Conservation (phyloP, 805 yeast genomes). For the Dipodascus albidus region DNA sequence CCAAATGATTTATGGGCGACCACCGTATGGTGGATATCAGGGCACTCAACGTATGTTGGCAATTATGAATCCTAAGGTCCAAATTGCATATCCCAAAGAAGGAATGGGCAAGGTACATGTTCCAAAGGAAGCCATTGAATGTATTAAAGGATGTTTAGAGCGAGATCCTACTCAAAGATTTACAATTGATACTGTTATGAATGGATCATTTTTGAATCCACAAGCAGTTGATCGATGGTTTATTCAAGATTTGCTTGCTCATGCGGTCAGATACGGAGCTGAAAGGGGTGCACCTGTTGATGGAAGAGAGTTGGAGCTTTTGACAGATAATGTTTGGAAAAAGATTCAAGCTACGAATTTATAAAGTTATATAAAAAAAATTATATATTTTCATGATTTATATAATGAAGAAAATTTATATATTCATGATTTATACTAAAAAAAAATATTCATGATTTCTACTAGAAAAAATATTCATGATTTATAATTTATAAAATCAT, state of each 20-base stretch:
- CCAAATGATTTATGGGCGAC: conserved; percentile 88
- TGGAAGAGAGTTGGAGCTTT: conserved; percentile 33
- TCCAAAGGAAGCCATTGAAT: conserved; percentile 55
- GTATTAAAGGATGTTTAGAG: conserved; percentile 59
- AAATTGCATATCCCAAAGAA: conserved; percentile 50
- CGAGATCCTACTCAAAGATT: conserved; percentile 61
- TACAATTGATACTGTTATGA: conserved; percentile 50
- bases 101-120: conserved; percentile 51
- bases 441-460: too few species aligned
- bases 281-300: conserved; percentile 31
- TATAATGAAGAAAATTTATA: too few species aligned
- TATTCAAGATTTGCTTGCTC: conserved; percentile 57
- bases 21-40: conserved; percentile 75
- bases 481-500: too few species aligned
- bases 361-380: not conserved
- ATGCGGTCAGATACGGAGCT: conserved; percentile 67
- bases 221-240: conserved; percentile 57
- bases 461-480: too few species aligned
- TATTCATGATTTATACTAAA: not conserved
- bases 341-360: conserved; percentile 25
- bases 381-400: too few species aligned
- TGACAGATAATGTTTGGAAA: conserved; percentile 50
- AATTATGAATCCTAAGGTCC: conserved; percentile 73
- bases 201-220: conserved; percentile 65
- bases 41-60: conserved; percentile 74